Evolutionary conservation across 805 yeast genomes (phyloP).

Genomic region (Groenewaldozyma salmanticensis): DNA sequence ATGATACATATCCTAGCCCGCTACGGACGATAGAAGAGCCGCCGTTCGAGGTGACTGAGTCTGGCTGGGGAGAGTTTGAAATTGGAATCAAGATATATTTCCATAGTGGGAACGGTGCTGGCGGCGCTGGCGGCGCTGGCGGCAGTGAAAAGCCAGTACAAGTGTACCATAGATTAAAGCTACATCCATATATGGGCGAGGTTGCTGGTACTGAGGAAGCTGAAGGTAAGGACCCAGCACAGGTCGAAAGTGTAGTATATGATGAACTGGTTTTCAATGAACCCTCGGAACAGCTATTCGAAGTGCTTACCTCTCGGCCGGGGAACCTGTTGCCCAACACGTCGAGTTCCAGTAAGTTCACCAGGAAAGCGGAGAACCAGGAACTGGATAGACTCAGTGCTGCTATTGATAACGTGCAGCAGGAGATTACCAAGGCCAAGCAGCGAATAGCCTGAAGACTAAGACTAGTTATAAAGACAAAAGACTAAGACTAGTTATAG

Average conservation of each 20-base stretch:
- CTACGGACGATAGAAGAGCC: constrained; percentile 81
- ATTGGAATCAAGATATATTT: constrained; percentile 80
- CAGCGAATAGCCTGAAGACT: constrained; percentile 24
- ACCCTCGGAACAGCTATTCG: constrained; percentile 86
- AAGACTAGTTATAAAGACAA: no score
- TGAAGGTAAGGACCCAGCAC: constrained; percentile 22
- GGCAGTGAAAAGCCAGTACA: constrained; percentile 64
- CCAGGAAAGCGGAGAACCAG: constrained; percentile 50
- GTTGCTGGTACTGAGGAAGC: constrained; percentile 35
- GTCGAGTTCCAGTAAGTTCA: constrained; percentile 13
- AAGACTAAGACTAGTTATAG: no score
- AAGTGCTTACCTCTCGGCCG: constrained; percentile 46
- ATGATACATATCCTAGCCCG: constrained; percentile 85
- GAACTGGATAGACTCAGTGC: constrained; percentile 48
- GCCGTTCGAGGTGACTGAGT: constrained; percentile 90
- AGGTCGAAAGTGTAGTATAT: constrained; percentile 54
- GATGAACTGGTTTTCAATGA: constrained; percentile 94
- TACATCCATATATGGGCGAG: constrained; percentile 67
- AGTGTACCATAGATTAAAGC: constrained; percentile 78
- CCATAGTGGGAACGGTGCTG: constrained; percentile 41
- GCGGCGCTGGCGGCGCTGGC: constrained; percentile 35
- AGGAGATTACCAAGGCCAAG: constrained; percentile 35
- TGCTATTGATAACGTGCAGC: constrained; percentile 36
- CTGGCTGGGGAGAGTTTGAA: constrained; percentile 99
- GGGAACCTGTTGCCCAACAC: constrained; percentile 29